These are phyloP conservation scores for Paracoccidioides brasiliensis DNA, from an alignment of 2,329 filamentous ascomycete species.

Conservation along the genomic window DNA sequence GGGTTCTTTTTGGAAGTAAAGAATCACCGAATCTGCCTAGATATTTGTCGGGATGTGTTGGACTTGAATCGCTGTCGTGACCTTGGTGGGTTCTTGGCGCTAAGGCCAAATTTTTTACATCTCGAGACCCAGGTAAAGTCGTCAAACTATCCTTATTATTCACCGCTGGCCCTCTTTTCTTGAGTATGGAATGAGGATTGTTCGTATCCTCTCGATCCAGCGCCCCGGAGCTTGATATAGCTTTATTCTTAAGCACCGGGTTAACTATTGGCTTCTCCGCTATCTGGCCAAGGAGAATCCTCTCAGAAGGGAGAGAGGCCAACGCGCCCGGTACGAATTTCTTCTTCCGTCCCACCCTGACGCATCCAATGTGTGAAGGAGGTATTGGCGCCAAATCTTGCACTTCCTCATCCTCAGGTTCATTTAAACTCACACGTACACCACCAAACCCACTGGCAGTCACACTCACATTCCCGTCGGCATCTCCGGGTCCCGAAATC, in stretches of 20 bases:
- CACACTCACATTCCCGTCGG: neutral
- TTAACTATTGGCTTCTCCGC: neutral
- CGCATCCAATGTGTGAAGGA: slow-evolving; percentile 15
- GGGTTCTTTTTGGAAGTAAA: neutral
- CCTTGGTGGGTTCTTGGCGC: neutral
- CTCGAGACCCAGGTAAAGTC: neutral
- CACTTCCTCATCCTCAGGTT: slow-evolving; percentile 12
- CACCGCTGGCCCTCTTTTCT: neutral
- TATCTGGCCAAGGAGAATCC: slow-evolving; percentile 27
- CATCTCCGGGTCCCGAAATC: slow-evolving; percentile 25
- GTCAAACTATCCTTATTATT: too few relatives aligned
- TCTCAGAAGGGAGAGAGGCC: slow-evolving; percentile 34
- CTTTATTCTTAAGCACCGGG: neutral
- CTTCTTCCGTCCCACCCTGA: slow-evolving; percentile 12
- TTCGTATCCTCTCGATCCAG: neutral
- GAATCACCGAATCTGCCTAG: neutral
- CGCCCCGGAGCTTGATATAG: neutral
- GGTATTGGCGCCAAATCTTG: slow-evolving; percentile 13
- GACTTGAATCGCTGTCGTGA: too few relatives aligned
- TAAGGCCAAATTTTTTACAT: neutral
- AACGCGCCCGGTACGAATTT: slow-evolving; percentile 32
- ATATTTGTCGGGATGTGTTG: neutral
- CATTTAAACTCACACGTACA: neutral
- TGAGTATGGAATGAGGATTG: neutral
- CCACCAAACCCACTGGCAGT: neutral